phyloP scores from a whole-genome alignment of 164 flowering plant species.

The Piper longum region DNA sequence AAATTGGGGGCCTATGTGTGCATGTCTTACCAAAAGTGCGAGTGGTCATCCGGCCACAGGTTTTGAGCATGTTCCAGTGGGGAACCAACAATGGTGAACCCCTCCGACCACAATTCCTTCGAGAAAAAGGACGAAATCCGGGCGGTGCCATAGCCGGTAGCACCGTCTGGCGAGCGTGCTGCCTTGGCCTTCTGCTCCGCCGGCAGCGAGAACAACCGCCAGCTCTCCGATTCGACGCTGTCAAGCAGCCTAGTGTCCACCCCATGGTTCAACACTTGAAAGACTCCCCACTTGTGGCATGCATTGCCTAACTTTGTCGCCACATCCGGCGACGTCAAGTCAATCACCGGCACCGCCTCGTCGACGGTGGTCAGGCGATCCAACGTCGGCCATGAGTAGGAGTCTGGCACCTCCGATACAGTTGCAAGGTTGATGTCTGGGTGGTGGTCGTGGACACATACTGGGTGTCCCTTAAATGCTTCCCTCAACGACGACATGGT shows the following conservation, averaged over 20 bases:
- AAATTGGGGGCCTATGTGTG: neutral
- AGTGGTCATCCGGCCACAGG: constrained; percentile 64
- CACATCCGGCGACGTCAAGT: constrained; percentile 32
- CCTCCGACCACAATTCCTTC: constrained; percentile 81
- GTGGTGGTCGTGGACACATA: constrained; percentile 11
- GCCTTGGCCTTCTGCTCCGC: constrained; percentile 57
- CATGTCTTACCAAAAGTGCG: constrained; percentile 46
- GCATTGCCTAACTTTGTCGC: constrained; percentile 40
- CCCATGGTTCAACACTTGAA: constrained; percentile 67
- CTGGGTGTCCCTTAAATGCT: constrained; percentile 29
- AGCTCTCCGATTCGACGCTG: constrained; percentile 23
- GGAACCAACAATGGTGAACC: constrained; percentile 71
- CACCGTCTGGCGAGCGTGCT: constrained; percentile 39
- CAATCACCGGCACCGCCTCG: constrained; percentile 39
- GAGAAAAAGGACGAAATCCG: constrained; percentile 59
- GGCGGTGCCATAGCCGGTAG: constrained; percentile 65
- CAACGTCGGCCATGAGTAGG: constrained; percentile 41
- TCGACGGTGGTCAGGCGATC: neutral
- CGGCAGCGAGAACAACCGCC: constrained; percentile 56
- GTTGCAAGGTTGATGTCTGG: constrained; percentile 39
- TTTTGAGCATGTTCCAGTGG: constrained; percentile 52
- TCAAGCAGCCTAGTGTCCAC: constrained; percentile 28
- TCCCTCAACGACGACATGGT: constrained; percentile 35
- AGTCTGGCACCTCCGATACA: constrained; percentile 54
- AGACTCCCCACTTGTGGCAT: constrained; percentile 73